Evolutionary conservation across 1,284 basidiomycete species (phyloP).

Genomic region (Ustilago tritici): DNA sequence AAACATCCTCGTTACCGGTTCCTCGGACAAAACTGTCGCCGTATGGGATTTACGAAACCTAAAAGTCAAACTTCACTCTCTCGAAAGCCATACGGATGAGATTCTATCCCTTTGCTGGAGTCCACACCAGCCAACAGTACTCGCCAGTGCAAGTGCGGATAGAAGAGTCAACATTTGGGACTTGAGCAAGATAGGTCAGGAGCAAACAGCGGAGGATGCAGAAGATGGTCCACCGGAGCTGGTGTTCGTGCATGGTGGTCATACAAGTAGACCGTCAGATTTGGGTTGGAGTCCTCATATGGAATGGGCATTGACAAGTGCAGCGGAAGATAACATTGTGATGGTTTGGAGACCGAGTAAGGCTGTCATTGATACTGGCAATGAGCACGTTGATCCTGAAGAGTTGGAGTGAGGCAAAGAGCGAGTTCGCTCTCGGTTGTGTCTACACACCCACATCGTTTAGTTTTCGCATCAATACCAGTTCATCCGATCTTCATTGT

Average conservation of each 20-base stretch:
- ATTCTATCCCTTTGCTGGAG: conserved; percentile 95
- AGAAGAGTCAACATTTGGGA: conserved; percentile 97
- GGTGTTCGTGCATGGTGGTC: conserved; percentile 68
- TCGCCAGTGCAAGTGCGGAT: conserved; percentile 80
- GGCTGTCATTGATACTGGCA: conserved; percentile 43
- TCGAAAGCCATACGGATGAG: conserved; percentile 94
- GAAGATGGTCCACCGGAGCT: conserved; percentile 87
- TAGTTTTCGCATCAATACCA: background rate
- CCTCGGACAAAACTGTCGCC: conserved; percentile 91
- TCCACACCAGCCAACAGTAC: conserved; percentile 77
- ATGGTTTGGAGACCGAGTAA: conserved; percentile 63
- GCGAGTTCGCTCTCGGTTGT: background rate
- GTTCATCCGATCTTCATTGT: too few species aligned
- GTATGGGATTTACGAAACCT: conserved; percentile 90
- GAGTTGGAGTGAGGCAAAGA: conserved; percentile 33
- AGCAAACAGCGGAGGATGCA: conserved; percentile 96
- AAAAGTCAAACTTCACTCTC: conserved; percentile 82
- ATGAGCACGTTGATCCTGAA: conserved; percentile 34
- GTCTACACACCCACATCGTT: background rate
- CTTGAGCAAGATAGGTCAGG: conserved; percentile 88
- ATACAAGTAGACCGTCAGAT: conserved; percentile 66
- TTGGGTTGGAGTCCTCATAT: conserved; percentile 66
- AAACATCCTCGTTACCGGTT: conserved; percentile 90
- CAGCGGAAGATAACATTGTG: conserved; percentile 68
- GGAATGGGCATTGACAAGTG: conserved; percentile 64